These are phyloP conservation scores for Epicoccum nigrum DNA, from an alignment of 2,329 filamentous ascomycete species.

Conservation along the genomic window DNA sequence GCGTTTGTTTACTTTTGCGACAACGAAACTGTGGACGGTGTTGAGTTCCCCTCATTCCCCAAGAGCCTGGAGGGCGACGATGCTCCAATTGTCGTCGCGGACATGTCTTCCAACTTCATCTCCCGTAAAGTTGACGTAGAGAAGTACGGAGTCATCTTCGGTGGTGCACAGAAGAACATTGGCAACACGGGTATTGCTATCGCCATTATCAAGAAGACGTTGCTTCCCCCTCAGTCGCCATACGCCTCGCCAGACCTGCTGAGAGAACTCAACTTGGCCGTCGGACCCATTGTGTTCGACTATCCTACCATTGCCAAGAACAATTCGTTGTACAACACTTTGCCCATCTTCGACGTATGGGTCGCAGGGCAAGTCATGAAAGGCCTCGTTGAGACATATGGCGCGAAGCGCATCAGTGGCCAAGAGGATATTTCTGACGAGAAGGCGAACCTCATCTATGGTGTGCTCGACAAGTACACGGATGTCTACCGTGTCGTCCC, in stretches of 20 bases:
- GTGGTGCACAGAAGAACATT: constrained; percentile 92
- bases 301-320: constrained; percentile 89
- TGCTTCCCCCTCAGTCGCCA: constrained; percentile 68
- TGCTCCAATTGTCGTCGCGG: constrained; percentile 77
- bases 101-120: constrained; percentile 95
- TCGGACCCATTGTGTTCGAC: constrained; percentile 79
- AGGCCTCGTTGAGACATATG: constrained; percentile 69
- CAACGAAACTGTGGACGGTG: constrained; percentile 93
- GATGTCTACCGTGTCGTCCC: constrained; percentile 80
- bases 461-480: constrained; percentile 73
- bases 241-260: constrained; percentile 71
- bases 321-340: constrained; percentile 93
- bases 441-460: constrained; percentile 81
- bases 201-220: constrained; percentile 78
- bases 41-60: constrained; percentile 83
- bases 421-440: constrained; percentile 75
- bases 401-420: constrained; percentile 71
- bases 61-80: constrained; percentile 68
- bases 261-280: constrained; percentile 74
- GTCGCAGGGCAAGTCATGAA: constrained; percentile 88
- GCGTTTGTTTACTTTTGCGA: constrained; percentile 88
- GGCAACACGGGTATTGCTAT: constrained; percentile 86
- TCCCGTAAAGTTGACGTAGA: constrained; percentile 76
- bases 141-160: constrained; percentile 86
- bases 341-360: constrained; percentile 94